phyloP scores from a whole-genome alignment of 495 filamentous ascomycete genomes.

The Lepidopterella palustris region DNA sequence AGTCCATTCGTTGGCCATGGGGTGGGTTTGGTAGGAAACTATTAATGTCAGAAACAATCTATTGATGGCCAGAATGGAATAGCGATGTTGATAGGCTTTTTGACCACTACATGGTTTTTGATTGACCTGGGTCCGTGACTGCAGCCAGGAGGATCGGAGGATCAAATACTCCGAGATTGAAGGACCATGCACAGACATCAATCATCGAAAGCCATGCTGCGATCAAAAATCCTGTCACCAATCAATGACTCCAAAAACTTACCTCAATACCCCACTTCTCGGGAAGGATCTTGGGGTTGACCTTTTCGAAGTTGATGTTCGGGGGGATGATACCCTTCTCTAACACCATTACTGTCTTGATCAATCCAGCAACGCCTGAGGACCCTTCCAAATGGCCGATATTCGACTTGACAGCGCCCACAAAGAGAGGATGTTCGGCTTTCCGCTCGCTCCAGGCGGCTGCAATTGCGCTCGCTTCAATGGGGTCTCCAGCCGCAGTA shows the following conservation, averaged over 20 bases:
- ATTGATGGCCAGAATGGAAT: too few relatives aligned
- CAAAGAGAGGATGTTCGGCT: constrained; percentile 42
- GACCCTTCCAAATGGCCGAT: constrained; percentile 32
- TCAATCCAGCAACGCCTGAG: constrained; percentile 35
- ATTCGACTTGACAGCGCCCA: constrained; percentile 24
- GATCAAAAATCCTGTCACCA: too few relatives aligned
- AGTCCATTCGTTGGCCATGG: constrained; percentile 6
- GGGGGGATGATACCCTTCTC: constrained; percentile 38
- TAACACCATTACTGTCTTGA: constrained; percentile 38
- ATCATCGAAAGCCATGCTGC: too few relatives aligned
- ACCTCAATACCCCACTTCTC: constrained; percentile 18
- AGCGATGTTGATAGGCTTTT: too few relatives aligned
- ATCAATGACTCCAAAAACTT: not conserved
- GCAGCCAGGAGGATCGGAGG: too few relatives aligned
- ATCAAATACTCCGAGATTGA: too few relatives aligned
- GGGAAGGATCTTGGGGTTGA: constrained; percentile 34
- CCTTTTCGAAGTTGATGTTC: constrained; percentile 36
- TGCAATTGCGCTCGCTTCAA: constrained; percentile 52
- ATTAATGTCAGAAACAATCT: not conserved
- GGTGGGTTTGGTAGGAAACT: not conserved
- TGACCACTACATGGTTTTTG: too few relatives aligned
- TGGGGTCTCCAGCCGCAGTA: constrained; percentile 43
- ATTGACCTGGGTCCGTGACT: too few relatives aligned
- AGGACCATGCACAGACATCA: too few relatives aligned
- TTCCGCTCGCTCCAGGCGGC: constrained; percentile 1